Conservation (phyloP, 2,329 filamentous ascomycete species). For the Colletotrichum sp. region DNA sequence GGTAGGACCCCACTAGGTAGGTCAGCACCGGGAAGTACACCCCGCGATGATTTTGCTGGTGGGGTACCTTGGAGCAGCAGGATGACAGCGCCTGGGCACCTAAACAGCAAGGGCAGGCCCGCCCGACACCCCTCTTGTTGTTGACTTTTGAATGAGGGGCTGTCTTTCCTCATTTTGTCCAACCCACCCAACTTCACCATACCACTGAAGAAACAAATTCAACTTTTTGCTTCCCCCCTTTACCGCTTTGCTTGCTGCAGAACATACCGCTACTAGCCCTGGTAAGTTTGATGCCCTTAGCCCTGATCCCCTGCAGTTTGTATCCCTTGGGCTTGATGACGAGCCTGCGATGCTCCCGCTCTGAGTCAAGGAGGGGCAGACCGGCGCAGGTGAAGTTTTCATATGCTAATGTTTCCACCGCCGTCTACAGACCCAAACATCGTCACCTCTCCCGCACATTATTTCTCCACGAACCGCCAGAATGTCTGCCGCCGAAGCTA, state of each 20-base stretch:
- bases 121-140: constrained; percentile 22
- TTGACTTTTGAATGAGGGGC: constrained; percentile 25
- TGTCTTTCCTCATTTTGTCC: constrained; percentile 23
- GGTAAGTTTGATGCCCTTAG: not conserved
- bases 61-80: not conserved
- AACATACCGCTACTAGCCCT: constrained; percentile 16
- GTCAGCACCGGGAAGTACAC: not conserved
- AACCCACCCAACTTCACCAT: constrained; percentile 22
- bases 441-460: not conserved
- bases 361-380: constrained; percentile 16
- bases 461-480: constrained; percentile 26
- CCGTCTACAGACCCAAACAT: constrained; percentile 3
- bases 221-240: constrained; percentile 18
- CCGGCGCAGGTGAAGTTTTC: constrained; percentile 3
- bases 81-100: constrained; percentile 14
- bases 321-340: not conserved
- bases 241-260: constrained; percentile 3
- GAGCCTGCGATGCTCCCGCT: not conserved
- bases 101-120: constrained; percentile 21
- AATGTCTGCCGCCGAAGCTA: constrained; percentile 56
- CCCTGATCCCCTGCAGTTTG: not conserved
- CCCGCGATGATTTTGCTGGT: not conserved
- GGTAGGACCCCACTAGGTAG: not conserved
- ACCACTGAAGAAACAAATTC: constrained; percentile 16
- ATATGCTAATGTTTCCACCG: constrained; percentile 10